A percentile compares a stretch with the other conserved stretches of the same genome.
phyloP scores from a whole-genome alignment of 148 eudicot species.

The Rhododendron henanense region DNA sequence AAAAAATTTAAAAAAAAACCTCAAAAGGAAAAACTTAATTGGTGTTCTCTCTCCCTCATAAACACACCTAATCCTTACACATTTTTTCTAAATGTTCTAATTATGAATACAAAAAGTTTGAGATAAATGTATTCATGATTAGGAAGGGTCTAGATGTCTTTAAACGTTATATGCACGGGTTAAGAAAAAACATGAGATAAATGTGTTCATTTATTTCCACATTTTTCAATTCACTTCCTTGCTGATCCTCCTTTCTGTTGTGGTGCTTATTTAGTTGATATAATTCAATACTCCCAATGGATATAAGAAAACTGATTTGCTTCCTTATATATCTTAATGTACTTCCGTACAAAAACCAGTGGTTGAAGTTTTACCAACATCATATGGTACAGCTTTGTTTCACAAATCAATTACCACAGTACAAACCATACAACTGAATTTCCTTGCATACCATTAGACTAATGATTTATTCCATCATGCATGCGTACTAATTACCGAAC shows the following conservation, averaged over 20 bases:
- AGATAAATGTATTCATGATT: not conserved
- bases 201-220: not conserved
- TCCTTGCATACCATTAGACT: not conserved
- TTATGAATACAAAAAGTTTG: not conserved
- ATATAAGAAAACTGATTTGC: not conserved
- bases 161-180: not conserved
- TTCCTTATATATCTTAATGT: not conserved
- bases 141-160: not conserved
- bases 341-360: not conserved
- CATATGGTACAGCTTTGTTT: not conserved
- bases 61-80: not conserved
- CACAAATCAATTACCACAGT: not conserved
- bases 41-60: not conserved
- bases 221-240: not conserved
- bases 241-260: not conserved
- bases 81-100: not conserved
- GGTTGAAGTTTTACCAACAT: not conserved
- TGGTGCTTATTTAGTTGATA: not conserved
- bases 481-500: not conserved
- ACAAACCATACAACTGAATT: not conserved
- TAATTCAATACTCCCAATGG: not conserved
- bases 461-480: not conserved
- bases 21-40: not conserved
- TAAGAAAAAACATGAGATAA: not conserved
- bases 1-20: not conserved